Evolutionary conservation across 352 stramenopile species (phyloP).

Genomic region (Stramenopiles sp.): DNA sequence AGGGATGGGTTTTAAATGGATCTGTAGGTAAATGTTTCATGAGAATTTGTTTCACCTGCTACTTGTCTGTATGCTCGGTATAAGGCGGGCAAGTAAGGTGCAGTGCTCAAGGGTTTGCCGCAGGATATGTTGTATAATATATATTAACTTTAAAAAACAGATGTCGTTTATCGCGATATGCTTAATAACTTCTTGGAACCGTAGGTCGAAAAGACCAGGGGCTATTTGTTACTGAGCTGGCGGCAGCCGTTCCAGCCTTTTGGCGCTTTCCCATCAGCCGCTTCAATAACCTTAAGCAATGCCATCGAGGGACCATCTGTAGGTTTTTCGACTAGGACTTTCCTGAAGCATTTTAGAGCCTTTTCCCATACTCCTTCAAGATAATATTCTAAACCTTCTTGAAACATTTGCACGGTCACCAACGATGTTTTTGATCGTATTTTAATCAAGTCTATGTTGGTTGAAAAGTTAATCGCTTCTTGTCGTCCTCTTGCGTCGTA

Average conservation of each 20-base stretch:
- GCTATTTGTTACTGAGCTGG: constrained; percentile 79
- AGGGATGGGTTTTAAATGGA: neutral
- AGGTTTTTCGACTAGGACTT: constrained; percentile 34
- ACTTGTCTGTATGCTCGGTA: too few species aligned
- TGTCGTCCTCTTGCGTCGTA: constrained; percentile 33
- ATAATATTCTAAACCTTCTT: constrained; percentile 70
- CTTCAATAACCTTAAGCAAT: constrained; percentile 67
- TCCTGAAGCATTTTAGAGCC: constrained; percentile 49
- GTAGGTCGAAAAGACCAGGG: too few species aligned
- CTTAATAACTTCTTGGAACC: too few species aligned
- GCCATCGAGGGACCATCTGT: constrained; percentile 58
- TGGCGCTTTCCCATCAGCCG: constrained; percentile 40
- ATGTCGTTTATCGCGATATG: too few species aligned
- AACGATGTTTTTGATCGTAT: constrained; percentile 50
- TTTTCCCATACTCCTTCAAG: constrained; percentile 69
- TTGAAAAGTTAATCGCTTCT: constrained; percentile 54
- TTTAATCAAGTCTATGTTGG: constrained; percentile 41
- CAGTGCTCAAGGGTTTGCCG: too few species aligned
- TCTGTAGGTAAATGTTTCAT: too few species aligned
- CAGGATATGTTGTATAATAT: too few species aligned
- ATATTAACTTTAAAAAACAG: too few species aligned
- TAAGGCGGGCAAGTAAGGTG: too few species aligned
- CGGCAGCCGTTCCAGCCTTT: constrained; percentile 70
- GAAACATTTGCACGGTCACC: constrained; percentile 69
- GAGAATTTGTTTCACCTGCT: too few species aligned